Conservation (phyloP, 2,329 filamentous ascomycete species). For the Phialophora chinensis region DNA sequence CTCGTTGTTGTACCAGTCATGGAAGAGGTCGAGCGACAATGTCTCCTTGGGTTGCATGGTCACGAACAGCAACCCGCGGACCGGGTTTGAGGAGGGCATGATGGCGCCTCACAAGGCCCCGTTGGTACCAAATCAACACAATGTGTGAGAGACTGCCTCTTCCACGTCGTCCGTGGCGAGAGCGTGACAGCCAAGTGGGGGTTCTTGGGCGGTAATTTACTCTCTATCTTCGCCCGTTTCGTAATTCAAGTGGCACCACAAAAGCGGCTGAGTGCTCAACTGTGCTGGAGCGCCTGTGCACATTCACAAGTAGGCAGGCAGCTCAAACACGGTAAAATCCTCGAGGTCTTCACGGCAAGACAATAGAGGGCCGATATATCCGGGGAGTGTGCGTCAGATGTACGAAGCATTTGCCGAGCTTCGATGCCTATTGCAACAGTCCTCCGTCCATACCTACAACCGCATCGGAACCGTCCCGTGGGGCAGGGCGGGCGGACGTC, state of each 20-base stretch:
- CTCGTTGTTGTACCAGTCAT: constrained; percentile 95
- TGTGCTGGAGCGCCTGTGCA: not conserved
- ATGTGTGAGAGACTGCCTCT: not conserved
- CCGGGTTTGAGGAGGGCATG: constrained; percentile 35
- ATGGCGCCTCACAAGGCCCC: not conserved
- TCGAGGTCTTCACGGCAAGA: not conserved
- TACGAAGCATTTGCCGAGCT: not conserved
- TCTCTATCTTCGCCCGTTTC: not conserved
- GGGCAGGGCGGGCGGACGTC: not conserved
- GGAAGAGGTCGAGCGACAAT: constrained; percentile 61
- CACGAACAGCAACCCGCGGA: constrained; percentile 77
- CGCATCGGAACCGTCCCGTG: not conserved
- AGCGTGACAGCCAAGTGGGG: not conserved
- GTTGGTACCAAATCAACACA: not conserved
- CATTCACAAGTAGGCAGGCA: not conserved
- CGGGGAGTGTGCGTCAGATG: not conserved
- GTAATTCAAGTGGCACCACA: not conserved
- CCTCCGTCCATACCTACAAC: not conserved
- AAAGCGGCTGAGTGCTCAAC: not conserved
- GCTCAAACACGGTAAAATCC: not conserved
- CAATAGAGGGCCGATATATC: not conserved
- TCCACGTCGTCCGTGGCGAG: not conserved
- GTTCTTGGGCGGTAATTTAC: not conserved
- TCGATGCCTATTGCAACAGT: not conserved
- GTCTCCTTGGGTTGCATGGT: constrained; percentile 73